Evolutionary conservation across 352 stramenopile species (phyloP), one percentile per base, ranked within the genome.

Genomic region (Globisporangium megalacanthum): DNA sequence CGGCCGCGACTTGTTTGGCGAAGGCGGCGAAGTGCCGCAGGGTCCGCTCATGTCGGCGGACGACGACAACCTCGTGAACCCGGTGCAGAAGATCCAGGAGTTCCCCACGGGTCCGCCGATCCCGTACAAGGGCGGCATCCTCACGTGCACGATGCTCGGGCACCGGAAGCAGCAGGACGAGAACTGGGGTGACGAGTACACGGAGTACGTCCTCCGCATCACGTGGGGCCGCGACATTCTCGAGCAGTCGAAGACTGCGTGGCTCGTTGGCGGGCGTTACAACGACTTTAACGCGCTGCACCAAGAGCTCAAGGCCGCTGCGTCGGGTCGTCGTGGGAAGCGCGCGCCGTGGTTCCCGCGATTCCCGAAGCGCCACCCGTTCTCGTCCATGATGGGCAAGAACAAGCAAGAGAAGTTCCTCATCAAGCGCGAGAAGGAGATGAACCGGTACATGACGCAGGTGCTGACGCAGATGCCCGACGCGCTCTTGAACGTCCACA

Each of bases 321-420:
- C 86, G 44, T 93, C 82, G 1, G 86, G 86, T 10, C 80, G 83
- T 45, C 83, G 84, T 41, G 86, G 86, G 57, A 95, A 95, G 72
- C 83, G 86, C 29, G 83, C 83, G 22, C 86, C 86, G 59, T 95
- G 86, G 86, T 95, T 95, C 73, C 86, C 86, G 47, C 86, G 86
- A 4, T 95, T 95, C 65, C 86, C 86, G 8, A 94, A 94, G 75
- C 86, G 86, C 65, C 86, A 95, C 60, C 86, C 86, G 60, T 94
- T 95, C 67, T 95, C 86, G 62, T 92, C 82, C 17, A 88, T 94
- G 77, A 93, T 95, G 41, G 86, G 86, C 62, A 95, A 95, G 77
- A 95, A 95, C 68, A 82, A 92, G 60, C 75, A 95, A 59, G 86
- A 95, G 58, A 93, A 95, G 66, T 95, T 95, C 61, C 91, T 95